Base-by-base conservation (phyloP, 495 filamentous ascomycete species). In the Pyrenopolyporus hunteri region DNA sequence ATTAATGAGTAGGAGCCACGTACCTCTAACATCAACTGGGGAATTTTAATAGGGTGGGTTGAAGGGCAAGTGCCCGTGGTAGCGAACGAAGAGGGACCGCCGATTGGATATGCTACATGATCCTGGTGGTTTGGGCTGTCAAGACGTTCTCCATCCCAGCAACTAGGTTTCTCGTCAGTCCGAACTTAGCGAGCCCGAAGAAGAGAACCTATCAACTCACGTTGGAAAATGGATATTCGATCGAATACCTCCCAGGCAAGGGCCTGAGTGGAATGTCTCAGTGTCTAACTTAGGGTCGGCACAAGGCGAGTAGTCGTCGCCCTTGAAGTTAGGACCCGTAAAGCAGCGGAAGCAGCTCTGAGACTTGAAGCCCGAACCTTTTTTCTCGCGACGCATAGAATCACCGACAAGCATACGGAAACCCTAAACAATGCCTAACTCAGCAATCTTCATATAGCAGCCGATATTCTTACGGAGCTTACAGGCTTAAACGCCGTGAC, bases 401-500 rank as follows among this genome's bases (percentile, higher is more conserved):
- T 75, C 73, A 6, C 73, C 73, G 13, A 66, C 52, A 32, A 76
- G 68, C 72, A 74, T 73, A 4, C 72, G 66, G 62, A 74, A 72
- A 10, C 72, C 71, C 73, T 73, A 36, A 9, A 35, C 3, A 35
- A 8, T 23, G 6, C 14, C 1, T 9, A 10, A 6, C 4, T 49
- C 14, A 35, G 17, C 14, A 13, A 8, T 11, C 16, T 0, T 10
- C 11, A 6, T n/a, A 25, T 11, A 35, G 7, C 35, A 23, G 1
- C 11, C 3, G 3, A 13, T 19, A 1, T n/a, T 14, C 28, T 32
- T 46, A 17, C 37, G 6, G 10, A 6, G 57, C 72, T 31, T 60
- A 75, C 74, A 6, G 74, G 74, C 51, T 74, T 74, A 51, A 80
- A 80, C 2, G 78, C 78, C 7, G 78, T 80, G 26, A 78, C 74